Base-by-base conservation (phyloP, 345 rosid genomes). In the Euphorbia lathyris region DNA sequence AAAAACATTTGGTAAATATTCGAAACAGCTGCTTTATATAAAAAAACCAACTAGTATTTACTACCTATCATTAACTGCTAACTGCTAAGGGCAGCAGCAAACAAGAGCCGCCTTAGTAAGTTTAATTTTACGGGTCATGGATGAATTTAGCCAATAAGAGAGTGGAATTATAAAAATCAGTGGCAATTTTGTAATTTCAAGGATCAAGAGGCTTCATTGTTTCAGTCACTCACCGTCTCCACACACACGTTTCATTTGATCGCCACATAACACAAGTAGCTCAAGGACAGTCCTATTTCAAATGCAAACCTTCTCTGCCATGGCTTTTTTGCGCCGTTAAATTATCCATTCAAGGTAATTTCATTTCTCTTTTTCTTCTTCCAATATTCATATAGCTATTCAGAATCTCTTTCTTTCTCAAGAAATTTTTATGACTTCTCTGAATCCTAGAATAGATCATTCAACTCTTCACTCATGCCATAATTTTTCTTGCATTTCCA, bases 311-410 rank as follows among this genome's bases (percentile, higher is more conserved):
- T 26, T 25, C 67, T 43, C 34, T 32, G 53, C 52, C 67, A 20
- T 29, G 36, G 25, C 14, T 17, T 65, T 27, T 9, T 65, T 27
- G 3, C 20, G 14, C 53, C 67, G 11, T 63, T 63, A 23, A 63
- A 42, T 63, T 63, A 40, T 65, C 40, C 50, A 7, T 27, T 26
- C 23, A 7, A 65, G 68, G 68, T 47, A 45, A 22, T 29, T 50
- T 26, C 20, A 47, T 3, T 30, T 12, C n/a, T 3, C 7, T 8
- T 45, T 17, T 27, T 19, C 23, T 27, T 47, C 68, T 63, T 65
- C 19, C 4, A 9, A 13, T 43, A 13, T 58, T 58, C 40, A 13
- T 58, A 11, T 29, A 29, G 17, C n/a, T 14, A 30, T 32, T 27
- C 14, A 43, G 1, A n/a, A 63, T 7, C 9, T 55, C 62, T 38